A percentile compares a stretch with the other conserved stretches of the same genome.
These are phyloP conservation scores for Dactylellina parvicollis DNA, from an alignment of 2,329 filamentous ascomycete genomes.

Conservation along the genomic window DNA sequence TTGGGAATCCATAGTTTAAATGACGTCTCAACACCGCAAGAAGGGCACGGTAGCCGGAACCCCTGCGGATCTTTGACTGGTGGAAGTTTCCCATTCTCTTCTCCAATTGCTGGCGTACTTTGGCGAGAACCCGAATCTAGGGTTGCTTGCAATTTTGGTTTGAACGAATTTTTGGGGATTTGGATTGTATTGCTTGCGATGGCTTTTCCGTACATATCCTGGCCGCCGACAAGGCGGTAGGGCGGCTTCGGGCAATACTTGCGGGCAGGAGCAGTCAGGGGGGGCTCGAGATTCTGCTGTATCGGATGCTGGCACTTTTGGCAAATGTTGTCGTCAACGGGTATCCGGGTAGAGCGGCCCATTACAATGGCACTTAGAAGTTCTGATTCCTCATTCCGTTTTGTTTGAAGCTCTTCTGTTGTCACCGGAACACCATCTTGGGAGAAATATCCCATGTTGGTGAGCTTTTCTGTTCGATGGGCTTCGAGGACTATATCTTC, in stretches of 20 bases:
- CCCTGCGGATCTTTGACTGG: conserved; percentile 43
- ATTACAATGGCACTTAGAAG: conserved; percentile 45
- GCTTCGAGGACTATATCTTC: conserved; percentile 54
- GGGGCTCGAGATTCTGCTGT: conserved; percentile 29
- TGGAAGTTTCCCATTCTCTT: conserved; percentile 39
- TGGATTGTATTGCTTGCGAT: conserved; percentile 36
- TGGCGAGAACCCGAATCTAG: conserved; percentile 20
- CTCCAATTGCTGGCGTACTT: conserved; percentile 35
- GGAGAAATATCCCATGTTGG: conserved; percentile 50
- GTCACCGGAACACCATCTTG: conserved; percentile 44
- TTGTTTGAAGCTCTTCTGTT: conserved; percentile 38
- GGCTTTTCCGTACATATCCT: conserved; percentile 49
- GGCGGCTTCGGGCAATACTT: conserved; percentile 41
- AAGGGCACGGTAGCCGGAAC: conserved; percentile 27
- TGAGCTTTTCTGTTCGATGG: conserved; percentile 47
- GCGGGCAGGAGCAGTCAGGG: conserved; percentile 23
- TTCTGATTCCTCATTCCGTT: conserved; percentile 40
- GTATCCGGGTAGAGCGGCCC: conserved; percentile 39
- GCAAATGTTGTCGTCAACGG: conserved; percentile 45
- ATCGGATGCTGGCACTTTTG: conserved; percentile 51
- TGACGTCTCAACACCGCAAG: conserved; percentile 37
- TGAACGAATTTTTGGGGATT: conserved; percentile 31
- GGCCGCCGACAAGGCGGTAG: conserved; percentile 25
- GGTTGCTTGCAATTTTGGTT: conserved; percentile 24
- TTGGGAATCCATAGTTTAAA: conserved; percentile 49